phyloP scores from a whole-genome alignment of 176 grass and related monocot genomes.

The Oryza glumipatula region DNA sequence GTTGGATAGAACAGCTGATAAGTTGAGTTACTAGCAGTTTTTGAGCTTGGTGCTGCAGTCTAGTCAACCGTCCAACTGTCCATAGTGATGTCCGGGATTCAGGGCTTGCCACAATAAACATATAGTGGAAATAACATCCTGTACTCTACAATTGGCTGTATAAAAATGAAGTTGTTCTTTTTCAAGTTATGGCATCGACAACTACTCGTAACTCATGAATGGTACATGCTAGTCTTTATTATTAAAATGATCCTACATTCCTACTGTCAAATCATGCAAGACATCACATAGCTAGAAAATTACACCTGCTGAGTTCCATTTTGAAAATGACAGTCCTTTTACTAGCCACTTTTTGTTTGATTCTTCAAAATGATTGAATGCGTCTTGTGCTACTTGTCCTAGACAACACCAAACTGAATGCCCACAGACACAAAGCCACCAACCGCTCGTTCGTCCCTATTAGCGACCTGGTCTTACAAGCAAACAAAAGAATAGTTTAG shows the following conservation, averaged over 20 bases:
- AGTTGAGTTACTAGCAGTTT: not conserved
- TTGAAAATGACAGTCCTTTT: not conserved
- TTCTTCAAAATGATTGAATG: not conserved
- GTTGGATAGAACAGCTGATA: not conserved
- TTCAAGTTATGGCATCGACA: not conserved
- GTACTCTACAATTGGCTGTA: not conserved
- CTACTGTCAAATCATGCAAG: not conserved
- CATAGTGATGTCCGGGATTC: not conserved
- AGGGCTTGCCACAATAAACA: not conserved
- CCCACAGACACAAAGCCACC: not conserved
- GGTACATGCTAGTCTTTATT: not conserved
- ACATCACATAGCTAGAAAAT: not conserved
- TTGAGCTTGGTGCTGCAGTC: not conserved
- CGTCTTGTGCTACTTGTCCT: not conserved
- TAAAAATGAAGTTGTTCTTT: not conserved
- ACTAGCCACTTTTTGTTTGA: not conserved
- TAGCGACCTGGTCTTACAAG: not conserved
- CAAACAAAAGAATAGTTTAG: not conserved
- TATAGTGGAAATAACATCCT: not conserved
- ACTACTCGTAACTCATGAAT: not conserved
- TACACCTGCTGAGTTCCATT: not conserved
- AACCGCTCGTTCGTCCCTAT: not conserved
- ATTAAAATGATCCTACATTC: not conserved
- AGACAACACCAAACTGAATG: constrained; percentile 18
- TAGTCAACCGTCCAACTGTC: constrained; percentile 5